phyloP scores from a whole-genome alignment of 2,329 filamentous ascomycete species.

The Stachybotrys chartarum region DNA sequence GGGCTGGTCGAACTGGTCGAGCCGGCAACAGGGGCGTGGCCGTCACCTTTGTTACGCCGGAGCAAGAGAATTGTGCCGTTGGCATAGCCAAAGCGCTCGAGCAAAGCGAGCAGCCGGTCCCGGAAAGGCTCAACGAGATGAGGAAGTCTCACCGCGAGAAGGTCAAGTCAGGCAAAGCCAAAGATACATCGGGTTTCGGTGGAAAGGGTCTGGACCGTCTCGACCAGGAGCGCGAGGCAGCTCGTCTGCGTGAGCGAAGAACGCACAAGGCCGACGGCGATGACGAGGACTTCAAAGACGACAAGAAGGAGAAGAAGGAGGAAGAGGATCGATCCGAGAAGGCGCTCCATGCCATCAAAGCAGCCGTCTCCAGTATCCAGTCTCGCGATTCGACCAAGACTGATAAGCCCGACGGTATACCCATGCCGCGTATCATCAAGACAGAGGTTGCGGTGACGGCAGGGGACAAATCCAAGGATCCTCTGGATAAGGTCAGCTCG shows the following conservation, averaged over 20 bases:
- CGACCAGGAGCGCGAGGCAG: slow-evolving; percentile 83
- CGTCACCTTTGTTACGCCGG: slow-evolving; percentile 86
- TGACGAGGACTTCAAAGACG: slow-evolving; percentile 76
- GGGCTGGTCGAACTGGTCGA: slow-evolving; percentile 86
- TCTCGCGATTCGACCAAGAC: slow-evolving; percentile 43
- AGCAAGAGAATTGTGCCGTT: slow-evolving; percentile 84
- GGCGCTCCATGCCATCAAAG: slow-evolving; percentile 57
- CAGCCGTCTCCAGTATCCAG: slow-evolving; percentile 51
- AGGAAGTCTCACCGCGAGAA: slow-evolving; percentile 75
- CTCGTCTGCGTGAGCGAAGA: slow-evolving; percentile 78
- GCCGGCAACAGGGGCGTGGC: slow-evolving; percentile 93
- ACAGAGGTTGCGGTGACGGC: slow-evolving; percentile 52
- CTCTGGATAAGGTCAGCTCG: slow-evolving; percentile 81
- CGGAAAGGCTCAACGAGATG: slow-evolving; percentile 60
- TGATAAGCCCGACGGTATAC: slow-evolving; percentile 28
- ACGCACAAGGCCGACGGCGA: slow-evolving; percentile 83
- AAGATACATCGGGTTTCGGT: slow-evolving; percentile 83
- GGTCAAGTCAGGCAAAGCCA: slow-evolving; percentile 86
- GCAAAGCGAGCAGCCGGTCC: slow-evolving; percentile 80
- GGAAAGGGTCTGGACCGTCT: slow-evolving; percentile 90
- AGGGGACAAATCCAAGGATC: slow-evolving; percentile 52
- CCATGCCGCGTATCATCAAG: slow-evolving; percentile 31
- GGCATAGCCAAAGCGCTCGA: slow-evolving; percentile 89
- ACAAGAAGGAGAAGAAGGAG: slow-evolving; percentile 65
- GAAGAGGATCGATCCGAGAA: slow-evolving; percentile 66